These are phyloP conservation scores for Rhinocladiella mackenziei DNA, from an alignment of 2,329 filamentous ascomycete species.

Conservation along the genomic window DNA sequence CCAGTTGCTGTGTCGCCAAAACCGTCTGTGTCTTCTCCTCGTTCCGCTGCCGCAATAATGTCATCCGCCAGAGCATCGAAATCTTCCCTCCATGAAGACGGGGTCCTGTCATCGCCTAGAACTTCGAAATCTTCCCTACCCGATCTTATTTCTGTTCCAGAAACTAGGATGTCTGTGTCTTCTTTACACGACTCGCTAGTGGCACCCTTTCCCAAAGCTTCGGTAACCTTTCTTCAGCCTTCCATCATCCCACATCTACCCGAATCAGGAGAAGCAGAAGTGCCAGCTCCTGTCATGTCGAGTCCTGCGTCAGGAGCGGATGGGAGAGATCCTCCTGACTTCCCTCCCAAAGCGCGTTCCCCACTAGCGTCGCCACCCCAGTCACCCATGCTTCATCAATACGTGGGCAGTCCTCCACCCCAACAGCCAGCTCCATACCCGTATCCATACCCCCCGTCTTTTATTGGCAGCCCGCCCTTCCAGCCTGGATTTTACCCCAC, in stretches of 20 bases:
- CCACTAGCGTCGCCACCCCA: conserved; percentile 19
- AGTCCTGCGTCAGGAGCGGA: conserved; percentile 17
- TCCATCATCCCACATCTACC: conserved; percentile 5
- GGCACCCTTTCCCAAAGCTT: conserved; percentile 15
- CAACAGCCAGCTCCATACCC: conserved; percentile 12
- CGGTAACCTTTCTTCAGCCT: conserved; percentile 18
- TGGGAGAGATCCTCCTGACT: conserved; percentile 1
- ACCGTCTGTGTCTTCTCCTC: background rate
- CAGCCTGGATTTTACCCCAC: conserved; percentile 16
- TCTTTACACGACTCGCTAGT: conserved; percentile 9
- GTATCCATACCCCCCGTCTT: conserved; percentile 15
- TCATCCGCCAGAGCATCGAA: conserved; percentile 1
- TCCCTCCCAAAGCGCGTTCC: conserved; percentile 5
- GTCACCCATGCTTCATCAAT: conserved; percentile 21
- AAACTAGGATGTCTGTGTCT: background rate
- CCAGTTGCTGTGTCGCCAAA: conserved; percentile 1
- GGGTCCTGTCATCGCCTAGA: background rate
- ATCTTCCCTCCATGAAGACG: conserved; percentile 1
- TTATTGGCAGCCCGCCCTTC: conserved; percentile 12
- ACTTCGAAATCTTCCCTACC: conserved; percentile 2
- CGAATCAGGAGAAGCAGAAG: conserved; percentile 36
- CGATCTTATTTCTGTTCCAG: conserved; percentile 1
- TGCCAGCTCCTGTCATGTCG: conserved; percentile 38
- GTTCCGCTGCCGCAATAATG: background rate
- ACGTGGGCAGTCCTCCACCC: conserved; percentile 17